These are phyloP conservation scores for Cryptococcus sp. DNA, from an alignment of 1,284 basidiomycete species.

Conservation along the genomic window DNA sequence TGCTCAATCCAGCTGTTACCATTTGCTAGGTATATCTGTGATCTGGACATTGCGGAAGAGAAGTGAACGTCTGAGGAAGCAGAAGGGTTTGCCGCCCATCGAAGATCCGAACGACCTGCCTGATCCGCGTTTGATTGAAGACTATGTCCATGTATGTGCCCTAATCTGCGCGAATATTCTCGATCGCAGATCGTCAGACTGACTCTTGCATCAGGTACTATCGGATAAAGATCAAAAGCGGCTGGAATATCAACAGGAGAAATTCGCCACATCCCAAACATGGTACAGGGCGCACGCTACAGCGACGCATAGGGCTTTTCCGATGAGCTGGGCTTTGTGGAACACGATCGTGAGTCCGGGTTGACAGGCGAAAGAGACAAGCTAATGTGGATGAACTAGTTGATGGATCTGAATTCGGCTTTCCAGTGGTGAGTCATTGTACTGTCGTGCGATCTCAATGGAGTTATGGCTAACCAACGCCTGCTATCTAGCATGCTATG, in stretches of 20 bases:
- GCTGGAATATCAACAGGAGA: slow-evolving; percentile 61
- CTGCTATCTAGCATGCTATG: slow-evolving; percentile 18
- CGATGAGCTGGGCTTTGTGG: slow-evolving; percentile 63
- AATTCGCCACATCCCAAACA: slow-evolving; percentile 58
- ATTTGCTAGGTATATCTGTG: slow-evolving; percentile 62
- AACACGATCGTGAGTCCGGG: slow-evolving; percentile 44
- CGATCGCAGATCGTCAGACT: not conserved
- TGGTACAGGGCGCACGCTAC: slow-evolving; percentile 89
- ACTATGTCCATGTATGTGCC: slow-evolving; percentile 61
- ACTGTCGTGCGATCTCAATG: not conserved
- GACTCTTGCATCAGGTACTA: slow-evolving; percentile 57
- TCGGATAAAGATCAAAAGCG: slow-evolving; percentile 70
- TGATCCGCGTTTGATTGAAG: slow-evolving; percentile 70
- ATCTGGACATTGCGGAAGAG: slow-evolving; percentile 73
- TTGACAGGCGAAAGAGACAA: not conserved
- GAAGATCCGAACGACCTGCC: slow-evolving; percentile 75
- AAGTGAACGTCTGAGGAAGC: slow-evolving; percentile 61
- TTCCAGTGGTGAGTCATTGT: slow-evolving; percentile 61
- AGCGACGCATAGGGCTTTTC: slow-evolving; percentile 80
- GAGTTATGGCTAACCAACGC: slow-evolving; percentile 1
- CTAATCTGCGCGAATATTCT: not conserved
- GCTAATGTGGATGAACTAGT: slow-evolving; percentile 18
- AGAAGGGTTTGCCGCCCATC: slow-evolving; percentile 66
- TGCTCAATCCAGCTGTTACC: not conserved
- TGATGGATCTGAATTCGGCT: slow-evolving; percentile 77